Conservation (phyloP, 2,329 filamentous ascomycete species). For the Aureobasidium sp. region DNA sequence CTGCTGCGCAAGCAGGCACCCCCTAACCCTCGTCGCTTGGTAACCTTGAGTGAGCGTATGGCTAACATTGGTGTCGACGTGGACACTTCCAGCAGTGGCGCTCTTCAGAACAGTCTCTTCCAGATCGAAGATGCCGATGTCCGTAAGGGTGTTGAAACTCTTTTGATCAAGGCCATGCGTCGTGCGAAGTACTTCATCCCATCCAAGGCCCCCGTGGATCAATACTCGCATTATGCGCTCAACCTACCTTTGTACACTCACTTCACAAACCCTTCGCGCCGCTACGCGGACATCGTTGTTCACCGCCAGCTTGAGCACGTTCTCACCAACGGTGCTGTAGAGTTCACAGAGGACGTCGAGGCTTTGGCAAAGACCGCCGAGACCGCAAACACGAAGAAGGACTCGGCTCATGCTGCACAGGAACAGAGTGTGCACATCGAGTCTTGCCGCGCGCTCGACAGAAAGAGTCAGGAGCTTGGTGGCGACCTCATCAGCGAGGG, state of each 20-base stretch:
- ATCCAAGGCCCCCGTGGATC: conserved; percentile 67
- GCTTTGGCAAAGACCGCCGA: conserved; percentile 85
- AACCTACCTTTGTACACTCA: conserved; percentile 95
- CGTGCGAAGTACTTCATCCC: conserved; percentile 92
- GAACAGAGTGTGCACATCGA: conserved; percentile 99
- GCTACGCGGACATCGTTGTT: conserved; percentile 90
- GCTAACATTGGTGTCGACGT: conserved; percentile 82
- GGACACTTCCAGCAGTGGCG: conserved; percentile 81
- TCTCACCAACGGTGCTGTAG: conserved; percentile 63
- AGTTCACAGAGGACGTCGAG: conserved; percentile 86
- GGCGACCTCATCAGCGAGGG: conserved; percentile 92
- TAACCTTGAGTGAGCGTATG: conserved; percentile 91
- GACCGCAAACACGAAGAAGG: conserved; percentile 97
- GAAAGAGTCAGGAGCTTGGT: conserved; percentile 74
- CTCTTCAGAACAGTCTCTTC: conserved; percentile 90
- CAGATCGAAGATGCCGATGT: conserved; percentile 81
- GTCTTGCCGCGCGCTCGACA: conserved; percentile 92
- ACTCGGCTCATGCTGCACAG: conserved; percentile 93
- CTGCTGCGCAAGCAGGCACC: conserved; percentile 78
- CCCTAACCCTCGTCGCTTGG: conserved; percentile 80
- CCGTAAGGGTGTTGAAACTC: conserved; percentile 95
- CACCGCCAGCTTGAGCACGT: conserved; percentile 89
- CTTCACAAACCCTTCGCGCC: conserved; percentile 89
- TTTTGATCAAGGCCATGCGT: conserved; percentile 91
- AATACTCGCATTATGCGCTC: conserved; percentile 82